Base-by-base conservation (phyloP, 768 basidiomycete species). In the Tulasnella sp. region DNA sequence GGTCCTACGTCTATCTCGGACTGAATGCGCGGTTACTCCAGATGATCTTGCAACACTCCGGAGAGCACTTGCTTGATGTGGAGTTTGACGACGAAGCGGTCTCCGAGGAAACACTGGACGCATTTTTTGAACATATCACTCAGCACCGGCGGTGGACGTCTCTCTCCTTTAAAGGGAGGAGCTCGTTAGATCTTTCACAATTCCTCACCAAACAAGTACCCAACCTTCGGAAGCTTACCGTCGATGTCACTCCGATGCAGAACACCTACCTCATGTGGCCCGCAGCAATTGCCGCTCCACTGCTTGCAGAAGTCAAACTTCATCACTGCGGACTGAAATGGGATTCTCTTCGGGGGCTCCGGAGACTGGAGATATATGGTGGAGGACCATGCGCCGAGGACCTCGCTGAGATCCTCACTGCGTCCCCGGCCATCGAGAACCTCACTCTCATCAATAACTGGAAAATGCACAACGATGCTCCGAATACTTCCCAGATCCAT, bases 221-320 rank as follows among this genome's bases (percentile, higher is more conserved):
- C 12, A 68, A 68, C 62, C 27, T 68, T 27, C n/a, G 62, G 36
- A 34, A 27, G 62, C 62, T 68, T 24, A 68, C 24, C 24, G 62
- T 68, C 31, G 62, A 68, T 36, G 31, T 68, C 31, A 68, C 62
- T 68, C 62, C 62, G 34, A 68, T 68, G 31, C 16, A 31, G 19
- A 68, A 68, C 62, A 68, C 62, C 62, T 68, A 68, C 62, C 27
- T 68, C 10, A 68, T 68, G 34, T 68, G 62, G 62, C 62, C 62
- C 14, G 62, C 62, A 24, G 62, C 62, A 6, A 27, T 68, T 14
- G 34, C 27, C 14, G 62, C 62, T 34, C 62, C 62, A 24, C 62
- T 68, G 12, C 62, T 68, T 16, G 31, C 10, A 12, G 62, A 68
- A 12, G 34, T 68, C 27, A 68, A 7, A 19, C 62, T 68, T 14